A percentile compares a stretch with the other conserved stretches of the same genome.
Conservation (phyloP, 768 basidiomycete species). For the button mushroom (Agaricus bisporus) region DNA sequence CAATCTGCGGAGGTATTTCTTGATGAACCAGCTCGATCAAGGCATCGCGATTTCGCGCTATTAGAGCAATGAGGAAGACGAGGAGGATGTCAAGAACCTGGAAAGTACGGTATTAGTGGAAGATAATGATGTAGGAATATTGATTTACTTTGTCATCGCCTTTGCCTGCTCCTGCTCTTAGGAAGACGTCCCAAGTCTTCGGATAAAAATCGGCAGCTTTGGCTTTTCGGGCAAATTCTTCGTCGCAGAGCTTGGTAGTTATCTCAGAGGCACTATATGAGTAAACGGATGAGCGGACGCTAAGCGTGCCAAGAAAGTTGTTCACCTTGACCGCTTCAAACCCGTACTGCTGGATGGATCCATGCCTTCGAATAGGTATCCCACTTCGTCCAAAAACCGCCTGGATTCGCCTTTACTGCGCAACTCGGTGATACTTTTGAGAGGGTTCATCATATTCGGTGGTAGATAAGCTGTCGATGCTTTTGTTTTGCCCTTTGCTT, state of each 20-base stretch:
- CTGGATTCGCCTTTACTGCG: conserved; percentile 76
- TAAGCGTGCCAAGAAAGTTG: not conserved
- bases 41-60: conserved; percentile 51
- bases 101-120: not conserved
- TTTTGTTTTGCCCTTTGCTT: conserved; percentile 9
- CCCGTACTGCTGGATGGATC: conserved; percentile 42
- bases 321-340: conserved; percentile 63
- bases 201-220: conserved; percentile 69
- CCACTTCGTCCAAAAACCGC: conserved; percentile 77
- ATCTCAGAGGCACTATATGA: conserved; percentile 66
- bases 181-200: conserved; percentile 63
- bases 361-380: conserved; percentile 81
- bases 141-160: conserved; percentile 47
- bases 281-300: not conserved
- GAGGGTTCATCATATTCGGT: conserved; percentile 60
- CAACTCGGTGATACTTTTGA: conserved; percentile 78
- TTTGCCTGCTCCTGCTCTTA: conserved; percentile 49
- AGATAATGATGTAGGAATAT: not conserved
- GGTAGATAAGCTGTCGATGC: conserved; percentile 28
- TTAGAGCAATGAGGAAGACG: conserved; percentile 54
- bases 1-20: conserved; percentile 10
- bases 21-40: conserved; percentile 48
- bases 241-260: conserved; percentile 63
- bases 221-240: conserved; percentile 73
- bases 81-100: conserved; percentile 65